Evolutionary conservation across 225 moss, liverwort and hornwort species (phyloP).

Genomic region (Lunularia cruciata): DNA sequence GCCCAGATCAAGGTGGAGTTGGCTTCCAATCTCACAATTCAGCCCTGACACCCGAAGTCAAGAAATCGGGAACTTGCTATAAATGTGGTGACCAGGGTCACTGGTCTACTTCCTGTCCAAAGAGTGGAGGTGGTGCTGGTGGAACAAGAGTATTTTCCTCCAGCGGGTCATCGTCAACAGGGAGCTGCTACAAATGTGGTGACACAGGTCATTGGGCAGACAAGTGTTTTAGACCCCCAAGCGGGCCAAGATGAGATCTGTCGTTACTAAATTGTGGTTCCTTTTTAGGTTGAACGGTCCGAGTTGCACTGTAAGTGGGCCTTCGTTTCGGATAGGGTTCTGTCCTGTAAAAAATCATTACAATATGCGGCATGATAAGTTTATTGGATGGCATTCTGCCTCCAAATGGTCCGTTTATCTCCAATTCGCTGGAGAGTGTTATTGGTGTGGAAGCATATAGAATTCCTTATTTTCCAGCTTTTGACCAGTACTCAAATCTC

Average conservation of each 20-base stretch:
- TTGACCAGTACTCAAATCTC: too few species aligned
- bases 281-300: too few species aligned
- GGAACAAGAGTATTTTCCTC: not conserved
- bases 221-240: constrained; percentile 22
- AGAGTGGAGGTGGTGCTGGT: constrained; percentile 14
- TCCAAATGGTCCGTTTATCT: too few species aligned
- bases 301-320: too few species aligned
- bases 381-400: too few species aligned
- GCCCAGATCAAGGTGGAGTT: constrained; percentile 2
- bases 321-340: too few species aligned
- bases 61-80: constrained; percentile 19
- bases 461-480: too few species aligned
- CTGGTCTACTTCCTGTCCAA: constrained; percentile 41
- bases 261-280: too few species aligned
- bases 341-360: too few species aligned
- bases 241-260: constrained; percentile 18
- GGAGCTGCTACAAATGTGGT: constrained; percentile 47
- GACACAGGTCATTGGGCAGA: constrained; percentile 44
- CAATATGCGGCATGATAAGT: too few species aligned
- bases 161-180: constrained; percentile 13
- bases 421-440: too few species aligned
- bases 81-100: constrained; percentile 45
- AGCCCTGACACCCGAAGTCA: constrained; percentile 12
- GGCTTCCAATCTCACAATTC: constrained; percentile 5
- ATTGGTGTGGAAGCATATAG: too few species aligned